phyloP scores from a whole-genome alignment of 345 rosid species.

The Citrus reticulata region DNA sequence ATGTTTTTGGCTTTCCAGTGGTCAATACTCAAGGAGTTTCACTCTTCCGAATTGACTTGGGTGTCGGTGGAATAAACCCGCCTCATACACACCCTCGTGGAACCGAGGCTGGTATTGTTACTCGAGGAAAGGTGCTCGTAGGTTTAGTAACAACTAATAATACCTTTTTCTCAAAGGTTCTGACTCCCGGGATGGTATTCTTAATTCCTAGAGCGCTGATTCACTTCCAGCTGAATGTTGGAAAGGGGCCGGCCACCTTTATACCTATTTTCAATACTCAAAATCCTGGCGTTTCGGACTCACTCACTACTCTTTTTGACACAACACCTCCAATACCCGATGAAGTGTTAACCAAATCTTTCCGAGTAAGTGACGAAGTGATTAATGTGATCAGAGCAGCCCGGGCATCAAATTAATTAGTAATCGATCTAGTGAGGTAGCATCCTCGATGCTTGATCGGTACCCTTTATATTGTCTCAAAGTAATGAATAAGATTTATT shows the following conservation, averaged over 20 bases:
- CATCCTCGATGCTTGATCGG: neutral
- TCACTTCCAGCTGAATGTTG: constrained; percentile 77
- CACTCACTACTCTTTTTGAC: constrained; percentile 39
- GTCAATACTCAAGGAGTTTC: constrained; percentile 63
- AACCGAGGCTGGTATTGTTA: constrained; percentile 45
- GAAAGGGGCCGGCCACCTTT: constrained; percentile 49
- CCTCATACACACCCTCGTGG: constrained; percentile 79
- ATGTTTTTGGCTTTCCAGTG: constrained; percentile 56
- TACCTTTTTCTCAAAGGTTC: constrained; percentile 43
- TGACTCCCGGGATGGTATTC: constrained; percentile 54
- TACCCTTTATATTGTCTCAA: neutral
- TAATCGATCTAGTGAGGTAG: neutral
- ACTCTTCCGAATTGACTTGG: constrained; percentile 64
- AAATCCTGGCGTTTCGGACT: constrained; percentile 45
- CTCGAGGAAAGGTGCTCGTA: constrained; percentile 56
- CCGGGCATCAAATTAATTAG: neutral
- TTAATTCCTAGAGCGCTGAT: constrained; percentile 59
- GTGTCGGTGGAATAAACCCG: constrained; percentile 60
- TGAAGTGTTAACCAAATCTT: constrained; percentile 50
- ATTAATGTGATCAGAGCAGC: constrained; percentile 41
- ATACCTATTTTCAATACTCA: constrained; percentile 77
- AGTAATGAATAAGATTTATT: too few species aligned
- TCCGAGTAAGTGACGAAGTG: constrained; percentile 40
- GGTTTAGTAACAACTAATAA: constrained; percentile 55
- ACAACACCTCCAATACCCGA: constrained; percentile 56